These are phyloP conservation scores for Tubosaeta sp. DNA, from an alignment of 768 basidiomycete species.

Conservation along the genomic window DNA sequence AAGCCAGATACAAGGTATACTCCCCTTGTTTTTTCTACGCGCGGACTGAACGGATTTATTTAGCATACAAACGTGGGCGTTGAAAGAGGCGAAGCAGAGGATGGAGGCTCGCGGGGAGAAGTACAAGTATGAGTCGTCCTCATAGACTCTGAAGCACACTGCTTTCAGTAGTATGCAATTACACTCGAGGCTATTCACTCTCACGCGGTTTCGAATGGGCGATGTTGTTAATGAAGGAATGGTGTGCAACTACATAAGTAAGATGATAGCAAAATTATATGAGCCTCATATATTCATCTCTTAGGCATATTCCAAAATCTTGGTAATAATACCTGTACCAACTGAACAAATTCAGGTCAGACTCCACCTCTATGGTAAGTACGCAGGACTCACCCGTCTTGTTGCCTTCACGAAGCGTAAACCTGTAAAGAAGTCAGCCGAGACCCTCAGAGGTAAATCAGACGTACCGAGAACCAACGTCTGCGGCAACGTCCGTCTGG, in stretches of 20 bases:
- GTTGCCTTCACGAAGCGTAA: conserved; percentile 93
- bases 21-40: not conserved
- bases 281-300: conserved; percentile 4
- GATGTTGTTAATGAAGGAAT: conserved; percentile 16
- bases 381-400: conserved; percentile 65
- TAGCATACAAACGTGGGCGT: conserved; percentile 91
- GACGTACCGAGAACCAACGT: conserved; percentile 74
- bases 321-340: conserved; percentile 92
- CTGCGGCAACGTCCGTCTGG: conserved; percentile 82
- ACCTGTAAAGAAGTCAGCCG: conserved; percentile 33
- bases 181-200: not conserved
- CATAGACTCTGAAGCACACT: conserved; percentile 16
- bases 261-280: conserved; percentile 19
- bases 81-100: conserved; percentile 81
- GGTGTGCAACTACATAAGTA: conserved; percentile 9
- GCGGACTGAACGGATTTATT: not conserved
- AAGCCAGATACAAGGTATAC: conserved; percentile 90
- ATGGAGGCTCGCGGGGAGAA: conserved; percentile 94
- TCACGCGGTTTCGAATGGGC: conserved; percentile 2
- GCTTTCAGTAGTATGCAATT: not conserved
- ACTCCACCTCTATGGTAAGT: not conserved
- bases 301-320: conserved; percentile 54
- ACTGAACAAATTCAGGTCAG: conserved; percentile 42
- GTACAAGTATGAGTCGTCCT: conserved; percentile 71
- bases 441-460: not conserved